Evolutionary conservation across 164 flowering plant species (phyloP).

Genomic region (Platanus orientalis): DNA sequence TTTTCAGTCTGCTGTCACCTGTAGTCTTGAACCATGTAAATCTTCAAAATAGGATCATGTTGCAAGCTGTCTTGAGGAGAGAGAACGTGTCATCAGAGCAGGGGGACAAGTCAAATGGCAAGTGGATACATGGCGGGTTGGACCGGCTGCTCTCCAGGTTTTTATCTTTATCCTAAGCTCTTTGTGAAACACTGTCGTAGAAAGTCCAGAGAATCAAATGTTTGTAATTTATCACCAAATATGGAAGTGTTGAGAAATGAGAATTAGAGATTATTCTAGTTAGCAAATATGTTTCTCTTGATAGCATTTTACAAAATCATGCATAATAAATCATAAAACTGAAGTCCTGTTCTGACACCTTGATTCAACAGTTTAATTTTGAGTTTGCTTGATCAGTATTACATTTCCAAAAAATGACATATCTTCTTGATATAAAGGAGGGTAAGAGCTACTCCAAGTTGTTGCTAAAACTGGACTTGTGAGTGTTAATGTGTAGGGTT

Average conservation of each 20-base stretch:
- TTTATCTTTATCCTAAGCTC: slow-evolving; percentile 10
- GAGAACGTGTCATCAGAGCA: slow-evolving; percentile 62
- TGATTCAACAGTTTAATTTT: too few species aligned
- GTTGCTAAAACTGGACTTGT: too few species aligned
- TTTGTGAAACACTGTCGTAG: background rate
- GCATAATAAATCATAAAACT: too few species aligned
- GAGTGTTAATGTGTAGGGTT: too few species aligned
- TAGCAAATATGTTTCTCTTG: too few species aligned
- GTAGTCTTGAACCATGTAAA: background rate
- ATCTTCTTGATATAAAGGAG: background rate
- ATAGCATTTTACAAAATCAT: too few species aligned
- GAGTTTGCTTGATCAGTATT: background rate
- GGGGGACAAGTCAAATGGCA: slow-evolving; percentile 88
- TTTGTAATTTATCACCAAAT: too few species aligned
- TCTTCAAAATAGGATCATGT: slow-evolving; percentile 64
- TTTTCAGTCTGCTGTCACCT: background rate
- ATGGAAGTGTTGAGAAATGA: too few species aligned
- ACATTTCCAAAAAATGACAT: background rate
- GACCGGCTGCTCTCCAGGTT: slow-evolving; percentile 93
- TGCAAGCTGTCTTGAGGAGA: slow-evolving; percentile 81
- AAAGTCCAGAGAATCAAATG: too few species aligned
- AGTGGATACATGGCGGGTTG: slow-evolving; percentile 97
- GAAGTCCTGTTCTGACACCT: too few species aligned
- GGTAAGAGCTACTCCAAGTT: too few species aligned
- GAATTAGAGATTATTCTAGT: too few species aligned